A percentile compares a stretch with the other conserved stretches of the same genome.
Conservation (phyloP, 1,284 basidiomycete genomes). For the Wolfiporia cocos region DNA sequence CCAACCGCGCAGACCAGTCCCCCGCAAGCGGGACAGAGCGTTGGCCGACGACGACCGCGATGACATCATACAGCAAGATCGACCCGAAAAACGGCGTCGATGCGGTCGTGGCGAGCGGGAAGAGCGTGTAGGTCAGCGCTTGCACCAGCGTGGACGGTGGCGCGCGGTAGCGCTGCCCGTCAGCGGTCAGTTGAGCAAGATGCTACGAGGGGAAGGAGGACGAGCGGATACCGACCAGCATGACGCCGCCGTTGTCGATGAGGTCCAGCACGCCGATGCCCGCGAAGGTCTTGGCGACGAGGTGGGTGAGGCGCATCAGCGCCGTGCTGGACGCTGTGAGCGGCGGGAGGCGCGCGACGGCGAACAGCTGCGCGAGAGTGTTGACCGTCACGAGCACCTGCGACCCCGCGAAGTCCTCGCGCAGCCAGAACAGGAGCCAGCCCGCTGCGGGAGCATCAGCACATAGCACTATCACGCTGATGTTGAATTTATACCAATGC, state of each 20-base stretch:
- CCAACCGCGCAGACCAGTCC: slow-evolving; percentile 19
- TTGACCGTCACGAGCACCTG: slow-evolving; percentile 28
- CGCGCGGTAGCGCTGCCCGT: slow-evolving; percentile 13
- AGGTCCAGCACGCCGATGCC: slow-evolving; percentile 30
- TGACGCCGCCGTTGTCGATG: slow-evolving; percentile 29
- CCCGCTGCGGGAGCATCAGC: slow-evolving; percentile 16
- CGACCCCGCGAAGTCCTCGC: slow-evolving; percentile 22
- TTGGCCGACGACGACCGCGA: slow-evolving; percentile 23
- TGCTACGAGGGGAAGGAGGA: not conserved
- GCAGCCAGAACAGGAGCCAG: slow-evolving; percentile 31
- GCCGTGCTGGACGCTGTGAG: slow-evolving; percentile 15
- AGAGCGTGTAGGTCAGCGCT: slow-evolving; percentile 17
- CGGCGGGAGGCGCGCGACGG: slow-evolving; percentile 22
- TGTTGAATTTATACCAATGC: slow-evolving; percentile 20
- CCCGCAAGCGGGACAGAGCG: slow-evolving; percentile 14
- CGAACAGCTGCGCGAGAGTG: slow-evolving; percentile 25
- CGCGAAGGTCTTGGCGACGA: slow-evolving; percentile 29
- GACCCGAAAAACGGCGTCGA: slow-evolving; percentile 24
- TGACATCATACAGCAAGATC: slow-evolving; percentile 23
- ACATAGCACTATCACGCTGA: not conserved
- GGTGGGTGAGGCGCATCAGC: slow-evolving; percentile 22
- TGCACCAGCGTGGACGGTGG: slow-evolving; percentile 18
- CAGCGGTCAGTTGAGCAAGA: not conserved
- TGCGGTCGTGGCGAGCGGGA: slow-evolving; percentile 17
- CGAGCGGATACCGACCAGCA: slow-evolving; percentile 14